Evolutionary conservation across 139 green algal species (phyloP).

Genomic region (Ettlia oleoabundans): DNA sequence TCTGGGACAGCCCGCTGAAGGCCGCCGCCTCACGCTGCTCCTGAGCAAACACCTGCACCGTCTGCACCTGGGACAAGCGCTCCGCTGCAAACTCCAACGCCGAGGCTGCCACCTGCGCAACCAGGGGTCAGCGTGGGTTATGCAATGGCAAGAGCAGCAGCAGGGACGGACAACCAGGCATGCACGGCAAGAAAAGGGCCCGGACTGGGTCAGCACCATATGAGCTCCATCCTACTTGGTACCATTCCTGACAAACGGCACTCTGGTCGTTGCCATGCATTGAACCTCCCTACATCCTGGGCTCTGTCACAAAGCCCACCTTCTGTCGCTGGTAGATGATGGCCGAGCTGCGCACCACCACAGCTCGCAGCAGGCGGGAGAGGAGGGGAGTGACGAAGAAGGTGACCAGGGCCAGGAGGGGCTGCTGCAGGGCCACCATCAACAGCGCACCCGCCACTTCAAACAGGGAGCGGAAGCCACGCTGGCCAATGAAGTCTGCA

Average conservation of each 20-base stretch:
- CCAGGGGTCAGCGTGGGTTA: too few species aligned
- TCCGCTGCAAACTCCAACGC: slow-evolving; percentile 45
- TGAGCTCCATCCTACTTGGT: too few species aligned
- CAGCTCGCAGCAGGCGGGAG: slow-evolving; percentile 24
- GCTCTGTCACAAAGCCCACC: too few species aligned
- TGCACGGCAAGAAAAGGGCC: too few species aligned
- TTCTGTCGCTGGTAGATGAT: slow-evolving; percentile 39
- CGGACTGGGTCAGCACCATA: too few species aligned
- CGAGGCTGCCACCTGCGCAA: background rate
- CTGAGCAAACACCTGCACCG: slow-evolving; percentile 45
- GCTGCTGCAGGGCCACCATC: slow-evolving; percentile 38
- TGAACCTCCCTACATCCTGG: too few species aligned
- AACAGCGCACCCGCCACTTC: slow-evolving; percentile 35
- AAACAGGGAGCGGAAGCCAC: slow-evolving; percentile 43
- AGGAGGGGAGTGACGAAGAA: slow-evolving; percentile 36
- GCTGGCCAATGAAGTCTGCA: slow-evolving; percentile 40
- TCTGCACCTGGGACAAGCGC: slow-evolving; percentile 36
- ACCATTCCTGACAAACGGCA: too few species aligned
- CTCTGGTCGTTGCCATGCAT: too few species aligned
- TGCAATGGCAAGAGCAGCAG: too few species aligned
- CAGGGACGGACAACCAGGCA: too few species aligned
- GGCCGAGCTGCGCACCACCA: slow-evolving; percentile 33
- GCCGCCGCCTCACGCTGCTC: slow-evolving; percentile 29
- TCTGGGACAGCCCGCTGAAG: slow-evolving; percentile 4
- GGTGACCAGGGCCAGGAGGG: slow-evolving; percentile 38